These are phyloP conservation scores for Macrophomina pseudophaseolina DNA, from an alignment of 2,329 filamentous ascomycete genomes.

Conservation along the genomic window DNA sequence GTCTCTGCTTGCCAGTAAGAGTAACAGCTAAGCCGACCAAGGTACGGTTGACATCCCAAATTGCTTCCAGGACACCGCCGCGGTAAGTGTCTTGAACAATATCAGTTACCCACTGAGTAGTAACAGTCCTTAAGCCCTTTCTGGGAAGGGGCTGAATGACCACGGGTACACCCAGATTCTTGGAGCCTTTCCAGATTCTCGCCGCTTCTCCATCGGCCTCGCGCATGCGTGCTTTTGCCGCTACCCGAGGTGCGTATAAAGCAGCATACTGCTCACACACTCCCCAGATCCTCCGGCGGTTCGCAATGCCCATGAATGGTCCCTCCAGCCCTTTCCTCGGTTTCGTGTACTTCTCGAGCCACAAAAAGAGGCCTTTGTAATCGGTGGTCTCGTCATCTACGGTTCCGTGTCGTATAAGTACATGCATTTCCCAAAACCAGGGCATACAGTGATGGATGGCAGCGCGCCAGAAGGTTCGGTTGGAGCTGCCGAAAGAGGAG, in stretches of 20 bases:
- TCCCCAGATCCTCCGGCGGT: constrained; percentile 40
- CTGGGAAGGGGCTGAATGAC: constrained; percentile 27
- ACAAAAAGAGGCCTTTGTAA: constrained; percentile 33
- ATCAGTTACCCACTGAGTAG: constrained; percentile 29
- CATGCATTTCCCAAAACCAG: constrained; percentile 17
- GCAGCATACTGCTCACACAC: constrained; percentile 22
- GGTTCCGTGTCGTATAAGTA: constrained; percentile 31
- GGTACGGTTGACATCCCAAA: constrained; percentile 27
- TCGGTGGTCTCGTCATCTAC: constrained; percentile 27
- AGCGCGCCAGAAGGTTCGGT: not conserved
- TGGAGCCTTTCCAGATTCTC: not conserved
- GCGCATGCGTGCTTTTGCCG: not conserved
- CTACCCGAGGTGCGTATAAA: not conserved
- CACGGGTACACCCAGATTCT: constrained; percentile 19
- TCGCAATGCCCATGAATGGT: constrained; percentile 38
- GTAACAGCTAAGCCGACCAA: constrained; percentile 29
- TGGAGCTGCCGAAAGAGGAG: not conserved
- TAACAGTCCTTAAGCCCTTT: not conserved
- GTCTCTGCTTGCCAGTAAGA: constrained; percentile 14
- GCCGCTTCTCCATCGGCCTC: constrained; percentile 17
- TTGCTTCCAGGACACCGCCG: constrained; percentile 30
- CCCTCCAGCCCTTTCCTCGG: constrained; percentile 32
- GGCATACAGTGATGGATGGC: constrained; percentile 7
- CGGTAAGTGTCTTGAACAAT: constrained; percentile 26
- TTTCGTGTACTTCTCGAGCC: constrained; percentile 32